phyloP scores from a whole-genome alignment of 2,329 filamentous ascomycete genomes.

The Phialocephala sp. region DNA sequence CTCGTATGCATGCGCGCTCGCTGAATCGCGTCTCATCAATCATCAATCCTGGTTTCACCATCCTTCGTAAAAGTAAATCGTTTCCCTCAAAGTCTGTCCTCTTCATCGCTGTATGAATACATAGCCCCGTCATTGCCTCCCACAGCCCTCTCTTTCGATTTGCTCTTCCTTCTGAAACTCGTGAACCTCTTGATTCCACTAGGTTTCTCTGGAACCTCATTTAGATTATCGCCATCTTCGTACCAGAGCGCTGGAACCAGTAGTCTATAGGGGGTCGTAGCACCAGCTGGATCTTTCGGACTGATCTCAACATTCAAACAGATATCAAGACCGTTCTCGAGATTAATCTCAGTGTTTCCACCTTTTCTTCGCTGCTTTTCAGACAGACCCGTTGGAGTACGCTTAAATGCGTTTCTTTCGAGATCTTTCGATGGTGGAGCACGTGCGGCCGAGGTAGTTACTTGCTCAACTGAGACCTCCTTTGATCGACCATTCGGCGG shows the following conservation, averaged over 20 bases:
- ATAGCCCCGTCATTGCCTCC: background rate
- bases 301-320: conserved; percentile 89
- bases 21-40: background rate
- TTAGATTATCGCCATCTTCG: conserved; percentile 28
- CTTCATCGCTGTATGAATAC: conserved; percentile 1
- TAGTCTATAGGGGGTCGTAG: conserved; percentile 85
- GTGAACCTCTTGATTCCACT: conserved; percentile 2
- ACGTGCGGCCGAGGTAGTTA: conserved; percentile 36
- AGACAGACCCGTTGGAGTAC: conserved; percentile 72
- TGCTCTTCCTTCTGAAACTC: background rate
- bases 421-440: conserved; percentile 27
- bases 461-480: conserved; percentile 28
- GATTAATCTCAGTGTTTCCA: conserved; percentile 67
- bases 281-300: conserved; percentile 82
- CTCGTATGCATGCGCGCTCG: background rate
- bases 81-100: background rate
- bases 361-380: conserved; percentile 63
- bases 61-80: background rate
- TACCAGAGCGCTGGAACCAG: conserved; percentile 80
- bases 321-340: conserved; percentile 85
- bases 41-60: background rate
- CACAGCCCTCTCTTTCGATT: background rate
- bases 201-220: background rate
- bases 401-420: conserved; percentile 56
- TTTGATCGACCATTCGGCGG: conserved; percentile 24